These are phyloP conservation scores for Fraxinus platypoda DNA, from an alignment of 305 asterid genomes.

Conservation along the genomic window DNA sequence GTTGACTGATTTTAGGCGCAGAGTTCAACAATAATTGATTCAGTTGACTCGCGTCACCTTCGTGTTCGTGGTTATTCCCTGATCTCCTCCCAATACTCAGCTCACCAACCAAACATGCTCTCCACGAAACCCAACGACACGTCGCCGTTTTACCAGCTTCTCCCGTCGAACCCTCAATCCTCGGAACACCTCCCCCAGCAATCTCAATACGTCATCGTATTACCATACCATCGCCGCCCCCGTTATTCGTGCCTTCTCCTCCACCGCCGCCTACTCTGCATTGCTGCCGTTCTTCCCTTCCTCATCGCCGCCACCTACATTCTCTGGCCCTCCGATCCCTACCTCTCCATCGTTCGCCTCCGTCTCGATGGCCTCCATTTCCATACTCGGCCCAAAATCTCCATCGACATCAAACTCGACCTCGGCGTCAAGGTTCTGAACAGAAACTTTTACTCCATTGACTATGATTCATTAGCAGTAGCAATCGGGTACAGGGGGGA, in stretches of 20 bases:
- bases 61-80: background rate
- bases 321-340: conserved; percentile 80
- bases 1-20: background rate
- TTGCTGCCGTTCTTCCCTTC: conserved; percentile 36
- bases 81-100: background rate
- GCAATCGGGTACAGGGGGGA: conserved; percentile 63
- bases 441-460: conserved; percentile 61
- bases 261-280: conserved; percentile 37
- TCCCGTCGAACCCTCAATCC: conserved; percentile 39
- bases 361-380: conserved; percentile 49
- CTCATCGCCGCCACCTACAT: conserved; percentile 48
- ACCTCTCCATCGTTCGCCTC: conserved; percentile 54
- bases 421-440: conserved; percentile 58
- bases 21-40: background rate
- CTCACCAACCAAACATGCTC: background rate
- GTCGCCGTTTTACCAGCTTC: conserved; percentile 36
- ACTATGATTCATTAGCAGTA: conserved; percentile 44
- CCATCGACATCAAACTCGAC: conserved; percentile 66
- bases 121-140: background rate
- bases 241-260: conserved; percentile 22
- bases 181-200: conserved; percentile 30
- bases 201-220: conserved; percentile 56
- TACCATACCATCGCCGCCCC: conserved; percentile 48
- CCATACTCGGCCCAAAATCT: conserved; percentile 43
- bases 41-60: background rate